Base-by-base conservation (phyloP, 2,329 filamentous ascomycete species). In the Fusarium denticulatum region DNA sequence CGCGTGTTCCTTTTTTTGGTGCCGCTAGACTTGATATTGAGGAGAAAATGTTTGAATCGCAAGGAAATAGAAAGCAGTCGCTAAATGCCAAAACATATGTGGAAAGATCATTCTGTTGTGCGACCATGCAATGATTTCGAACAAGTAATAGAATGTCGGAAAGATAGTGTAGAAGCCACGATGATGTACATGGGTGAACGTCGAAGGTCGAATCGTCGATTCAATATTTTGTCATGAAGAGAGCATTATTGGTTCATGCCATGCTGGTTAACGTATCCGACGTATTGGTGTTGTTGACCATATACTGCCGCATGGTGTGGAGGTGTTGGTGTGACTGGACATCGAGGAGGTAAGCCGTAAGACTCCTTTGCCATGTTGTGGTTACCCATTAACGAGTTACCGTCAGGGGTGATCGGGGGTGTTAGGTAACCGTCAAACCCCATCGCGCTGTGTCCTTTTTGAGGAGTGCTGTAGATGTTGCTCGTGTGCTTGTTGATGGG, bases 391-490 rank as follows among this genome's bases (percentile, higher is more conserved):
- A 90, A 90, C 75, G 85, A 86, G 58, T 88, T 86, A 13, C 90
- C 89, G 71, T 96, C 94, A 9, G 94, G 94, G 0, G 94, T 96
- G 80, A 96, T 96, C 3, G 94, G 94, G 32, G 94, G 94, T 22
- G 94, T 96, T 75, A 95, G 88, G 82, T 95, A 95, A 65, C 94
- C 94, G 74, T 94, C 89, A 42, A 91, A 89, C 72, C 91, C 88
- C 59, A 89, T 84, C 58, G 88, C 86, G 73, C 90, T 91, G 68
- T 91, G 90, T 56, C 88, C 89, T 85, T 96, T 96, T 79, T 94
- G 91, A 20, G 94, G 94, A 22, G 94, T 96, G 83, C 91, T 92
- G 79, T 93, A 94, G 73, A 91, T 89, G 79, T 90, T 85, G 68
- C 61, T 69, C 72, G 88, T 86, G 43, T 85, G 83, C 82, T 90